These are phyloP conservation scores for Sanghuangporus weigelae DNA, from an alignment of 1,284 basidiomycete species.

Conservation along the genomic window DNA sequence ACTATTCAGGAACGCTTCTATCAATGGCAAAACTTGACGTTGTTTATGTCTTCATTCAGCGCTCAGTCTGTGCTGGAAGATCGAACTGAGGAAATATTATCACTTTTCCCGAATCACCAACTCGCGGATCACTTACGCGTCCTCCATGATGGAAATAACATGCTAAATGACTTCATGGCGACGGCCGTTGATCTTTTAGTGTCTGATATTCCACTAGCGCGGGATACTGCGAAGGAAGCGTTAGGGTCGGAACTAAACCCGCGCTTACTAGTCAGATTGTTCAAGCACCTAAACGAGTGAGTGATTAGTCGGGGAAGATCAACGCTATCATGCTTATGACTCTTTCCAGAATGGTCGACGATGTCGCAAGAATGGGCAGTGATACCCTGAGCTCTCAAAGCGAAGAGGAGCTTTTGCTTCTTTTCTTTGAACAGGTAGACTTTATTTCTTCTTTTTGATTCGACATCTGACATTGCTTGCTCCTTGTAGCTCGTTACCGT, in stretches of 20 bases:
- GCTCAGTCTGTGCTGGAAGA: conserved; percentile 58
- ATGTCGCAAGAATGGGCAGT: conserved; percentile 30
- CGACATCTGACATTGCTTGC: conserved; percentile 10
- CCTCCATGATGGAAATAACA: conserved; percentile 47
- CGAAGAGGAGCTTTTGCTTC: conserved; percentile 49
- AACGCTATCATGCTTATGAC: background rate
- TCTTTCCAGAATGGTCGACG: conserved; percentile 39
- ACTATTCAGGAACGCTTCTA: conserved; percentile 59
- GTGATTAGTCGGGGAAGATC: conserved; percentile 24
- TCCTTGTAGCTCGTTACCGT: conserved; percentile 59
- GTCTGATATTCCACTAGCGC: conserved; percentile 54
- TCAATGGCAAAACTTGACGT: conserved; percentile 85
- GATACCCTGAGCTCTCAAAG: conserved; percentile 20
- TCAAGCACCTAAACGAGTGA: conserved; percentile 72
- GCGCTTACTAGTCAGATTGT: conserved; percentile 57
- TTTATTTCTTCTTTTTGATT: background rate
- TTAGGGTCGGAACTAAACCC: conserved; percentile 75
- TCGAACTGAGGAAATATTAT: conserved; percentile 43
- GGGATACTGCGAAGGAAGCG: conserved; percentile 76
- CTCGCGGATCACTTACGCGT: conserved; percentile 71
- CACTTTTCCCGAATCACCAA: conserved; percentile 52
- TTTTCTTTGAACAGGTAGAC: conserved; percentile 72
- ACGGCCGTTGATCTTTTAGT: conserved; percentile 70
- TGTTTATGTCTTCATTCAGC: conserved; percentile 75
- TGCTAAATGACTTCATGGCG: conserved; percentile 61